These are phyloP conservation scores for Mariannaea sp. DNA, from an alignment of 2,329 filamentous ascomycete species.

Conservation along the genomic window DNA sequence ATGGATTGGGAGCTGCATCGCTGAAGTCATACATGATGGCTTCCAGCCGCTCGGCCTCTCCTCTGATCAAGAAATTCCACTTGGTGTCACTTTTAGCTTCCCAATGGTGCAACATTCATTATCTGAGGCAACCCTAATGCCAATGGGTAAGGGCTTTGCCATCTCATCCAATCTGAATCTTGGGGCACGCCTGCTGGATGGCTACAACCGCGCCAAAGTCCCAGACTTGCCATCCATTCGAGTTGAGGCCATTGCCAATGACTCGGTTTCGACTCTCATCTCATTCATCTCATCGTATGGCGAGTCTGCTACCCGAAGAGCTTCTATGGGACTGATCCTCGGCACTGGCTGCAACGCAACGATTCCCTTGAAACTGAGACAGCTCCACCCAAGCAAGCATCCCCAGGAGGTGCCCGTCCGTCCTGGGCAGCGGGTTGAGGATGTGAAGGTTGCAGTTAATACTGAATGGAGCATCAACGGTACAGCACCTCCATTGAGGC, in stretches of 20 bases:
- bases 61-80: constrained; percentile 54
- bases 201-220: constrained; percentile 58
- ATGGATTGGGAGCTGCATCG: constrained; percentile 83
- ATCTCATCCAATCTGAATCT: constrained; percentile 65
- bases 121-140: constrained; percentile 65
- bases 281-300: constrained; percentile 76
- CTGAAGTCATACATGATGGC: constrained; percentile 69
- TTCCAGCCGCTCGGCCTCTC: constrained; percentile 50
- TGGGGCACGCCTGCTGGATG: constrained; percentile 60
- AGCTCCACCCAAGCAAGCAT: constrained; percentile 67
- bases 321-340: constrained; percentile 80
- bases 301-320: constrained; percentile 63
- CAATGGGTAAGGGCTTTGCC: constrained; percentile 74
- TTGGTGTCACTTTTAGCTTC: constrained; percentile 74
- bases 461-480: constrained; percentile 86
- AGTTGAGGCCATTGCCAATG: constrained; percentile 79
- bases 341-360: constrained; percentile 84
- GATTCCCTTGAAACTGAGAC: constrained; percentile 68
- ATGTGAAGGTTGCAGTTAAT: constrained; percentile 75
- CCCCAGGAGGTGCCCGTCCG: constrained; percentile 55
- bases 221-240: constrained; percentile 65
- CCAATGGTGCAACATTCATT: constrained; percentile 69
- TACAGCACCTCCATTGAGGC: constrained; percentile 67
- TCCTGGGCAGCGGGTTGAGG: constrained; percentile 50
- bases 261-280: constrained; percentile 78